A percentile compares a stretch with the other conserved stretches of the same genome.
Conservation (phyloP, 177 flowering plant genomes). For the Vitis hybrid region DNA sequence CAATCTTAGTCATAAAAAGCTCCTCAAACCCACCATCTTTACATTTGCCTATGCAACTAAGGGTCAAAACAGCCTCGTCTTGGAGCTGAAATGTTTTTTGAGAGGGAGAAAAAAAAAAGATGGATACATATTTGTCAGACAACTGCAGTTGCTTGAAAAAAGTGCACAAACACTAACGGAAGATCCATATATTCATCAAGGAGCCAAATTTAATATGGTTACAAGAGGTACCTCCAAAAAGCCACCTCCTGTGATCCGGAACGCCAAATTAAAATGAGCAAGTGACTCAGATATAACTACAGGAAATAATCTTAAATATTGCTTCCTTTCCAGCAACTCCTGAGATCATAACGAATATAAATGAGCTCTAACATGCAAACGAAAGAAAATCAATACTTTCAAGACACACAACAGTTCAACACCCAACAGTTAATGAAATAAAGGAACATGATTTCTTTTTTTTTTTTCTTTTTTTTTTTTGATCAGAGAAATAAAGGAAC, state of each 20-base stretch:
- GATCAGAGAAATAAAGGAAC: too few species aligned
- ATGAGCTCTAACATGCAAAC: background rate
- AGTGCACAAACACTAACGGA: background rate
- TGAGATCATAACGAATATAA: slow-evolving; percentile 1
- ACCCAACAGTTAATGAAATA: too few species aligned
- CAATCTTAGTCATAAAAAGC: slow-evolving; percentile 70
- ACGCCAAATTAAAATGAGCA: slow-evolving; percentile 64
- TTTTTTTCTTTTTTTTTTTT: too few species aligned
- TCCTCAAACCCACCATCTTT: slow-evolving; percentile 80
- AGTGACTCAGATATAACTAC: slow-evolving; percentile 58
- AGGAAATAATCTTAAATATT: slow-evolving; percentile 52
- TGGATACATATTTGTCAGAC: background rate
- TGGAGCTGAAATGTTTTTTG: slow-evolving; percentile 53
- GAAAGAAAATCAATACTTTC: background rate
- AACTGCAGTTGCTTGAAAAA: slow-evolving; percentile 3
- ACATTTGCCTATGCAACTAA: slow-evolving; percentile 56
- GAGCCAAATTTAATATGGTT: background rate
- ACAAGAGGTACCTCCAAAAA: slow-evolving; percentile 57
- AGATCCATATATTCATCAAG: background rate
- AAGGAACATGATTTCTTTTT: too few species aligned
- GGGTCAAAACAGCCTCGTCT: slow-evolving; percentile 70
- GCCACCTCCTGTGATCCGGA: slow-evolving; percentile 59
- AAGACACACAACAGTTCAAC: background rate
- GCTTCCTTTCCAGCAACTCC: slow-evolving; percentile 59
- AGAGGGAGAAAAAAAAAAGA: background rate